These are phyloP conservation scores for Scorias spongiosa DNA, from an alignment of 2,329 filamentous ascomycete species.

Conservation along the genomic window DNA sequence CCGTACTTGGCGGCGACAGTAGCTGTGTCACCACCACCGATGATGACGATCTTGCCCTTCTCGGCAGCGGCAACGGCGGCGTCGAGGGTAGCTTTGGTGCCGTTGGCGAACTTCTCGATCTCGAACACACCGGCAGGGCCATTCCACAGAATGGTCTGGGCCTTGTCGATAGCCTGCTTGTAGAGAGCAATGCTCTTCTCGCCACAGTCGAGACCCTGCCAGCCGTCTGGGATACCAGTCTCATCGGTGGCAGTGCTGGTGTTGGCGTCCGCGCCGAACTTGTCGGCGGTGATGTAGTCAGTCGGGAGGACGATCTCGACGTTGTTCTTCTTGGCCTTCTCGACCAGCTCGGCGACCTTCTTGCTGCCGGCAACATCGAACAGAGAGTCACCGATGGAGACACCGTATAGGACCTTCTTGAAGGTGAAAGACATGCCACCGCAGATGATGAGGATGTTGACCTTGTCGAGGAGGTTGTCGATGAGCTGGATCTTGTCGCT, in stretches of 20 bases:
- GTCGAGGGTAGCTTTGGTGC: slow-evolving; percentile 84
- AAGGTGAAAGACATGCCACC: slow-evolving; percentile 99
- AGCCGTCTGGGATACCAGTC: slow-evolving; percentile 86
- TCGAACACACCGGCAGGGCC: slow-evolving; percentile 95
- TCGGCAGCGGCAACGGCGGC: slow-evolving; percentile 69
- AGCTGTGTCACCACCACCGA: slow-evolving; percentile 93
- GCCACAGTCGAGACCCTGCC: slow-evolving; percentile 95
- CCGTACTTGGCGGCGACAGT: slow-evolving; percentile 96
- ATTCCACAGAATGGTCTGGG: slow-evolving; percentile 98
- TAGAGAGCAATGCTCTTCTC: slow-evolving; percentile 77
- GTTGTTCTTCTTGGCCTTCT: slow-evolving; percentile 92
- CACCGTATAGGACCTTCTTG: slow-evolving; percentile 92
- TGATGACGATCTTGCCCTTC: slow-evolving; percentile 89
- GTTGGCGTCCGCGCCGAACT: slow-evolving; percentile 75
- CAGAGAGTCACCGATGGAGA: slow-evolving; percentile 78
- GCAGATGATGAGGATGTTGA: slow-evolving; percentile 91
- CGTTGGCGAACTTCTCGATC: slow-evolving; percentile 82
- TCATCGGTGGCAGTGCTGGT: slow-evolving; percentile 70
- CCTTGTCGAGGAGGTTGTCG: slow-evolving; percentile 96
- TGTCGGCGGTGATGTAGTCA: slow-evolving; percentile 93
- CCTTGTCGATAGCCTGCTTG: slow-evolving; percentile 70
- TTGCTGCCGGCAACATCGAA: slow-evolving; percentile 91
- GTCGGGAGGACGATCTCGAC: slow-evolving; percentile 90
- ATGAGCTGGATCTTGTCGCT: slow-evolving; percentile 99
- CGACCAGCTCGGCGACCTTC: slow-evolving; percentile 72